Evolutionary conservation across 345 rosid species (phyloP).

Genomic region (Draba incana): DNA sequence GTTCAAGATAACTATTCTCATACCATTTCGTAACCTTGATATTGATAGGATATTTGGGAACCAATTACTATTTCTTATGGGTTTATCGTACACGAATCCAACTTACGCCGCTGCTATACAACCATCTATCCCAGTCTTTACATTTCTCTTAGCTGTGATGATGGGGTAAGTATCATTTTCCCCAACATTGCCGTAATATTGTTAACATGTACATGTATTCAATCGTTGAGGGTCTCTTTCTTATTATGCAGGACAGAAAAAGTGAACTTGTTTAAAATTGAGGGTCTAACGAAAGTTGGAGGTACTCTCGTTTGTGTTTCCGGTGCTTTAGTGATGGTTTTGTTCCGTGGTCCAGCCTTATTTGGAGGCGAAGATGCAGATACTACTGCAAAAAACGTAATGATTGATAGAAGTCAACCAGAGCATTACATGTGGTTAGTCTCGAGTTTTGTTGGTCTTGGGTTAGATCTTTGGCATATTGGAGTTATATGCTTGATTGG

Average conservation of each 20-base stretch:
- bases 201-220: neutral
- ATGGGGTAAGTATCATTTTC: conserved; percentile 72
- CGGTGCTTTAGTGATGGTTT: conserved; percentile 83
- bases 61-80: conserved; percentile 89
- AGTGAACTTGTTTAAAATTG: conserved; percentile 66
- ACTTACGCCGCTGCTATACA: conserved; percentile 95
- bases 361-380: conserved; percentile 59
- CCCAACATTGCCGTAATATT: neutral
- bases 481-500: conserved; percentile 94
- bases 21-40: no score
- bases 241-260: conserved; percentile 85
- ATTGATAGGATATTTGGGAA: conserved; percentile 85
- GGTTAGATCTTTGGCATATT: conserved; percentile 78
- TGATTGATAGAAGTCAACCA: conserved; percentile 65
- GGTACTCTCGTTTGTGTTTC: conserved; percentile 82
- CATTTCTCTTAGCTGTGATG: conserved; percentile 79
- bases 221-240: neutral
- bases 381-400: conserved; percentile 44
- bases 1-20: neutral
- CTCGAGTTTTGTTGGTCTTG: conserved; percentile 58
- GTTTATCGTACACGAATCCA: conserved; percentile 94
- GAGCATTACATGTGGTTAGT: conserved; percentile 74
- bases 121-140: conserved; percentile 95
- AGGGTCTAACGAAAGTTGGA: conserved; percentile 87
- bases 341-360: conserved; percentile 85